These are phyloP conservation scores for Alnus rubra DNA, from an alignment of 306 rosid genomes.

Conservation along the genomic window DNA sequence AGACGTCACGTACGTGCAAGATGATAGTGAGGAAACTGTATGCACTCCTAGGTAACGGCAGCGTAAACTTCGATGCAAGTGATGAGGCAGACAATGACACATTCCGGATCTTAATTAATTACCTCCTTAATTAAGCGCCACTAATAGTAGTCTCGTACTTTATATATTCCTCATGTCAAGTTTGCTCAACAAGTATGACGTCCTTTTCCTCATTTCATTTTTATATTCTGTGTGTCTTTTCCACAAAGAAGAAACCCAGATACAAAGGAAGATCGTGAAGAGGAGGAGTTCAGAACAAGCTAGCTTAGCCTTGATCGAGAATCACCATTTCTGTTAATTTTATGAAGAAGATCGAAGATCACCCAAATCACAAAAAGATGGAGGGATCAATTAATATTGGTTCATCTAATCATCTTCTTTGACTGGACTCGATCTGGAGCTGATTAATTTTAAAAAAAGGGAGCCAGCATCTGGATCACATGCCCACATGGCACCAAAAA, in stretches of 20 bases:
- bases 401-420: background rate
- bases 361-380: slow-evolving; percentile 18
- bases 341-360: background rate
- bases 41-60: slow-evolving; percentile 19
- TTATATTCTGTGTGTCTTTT: background rate
- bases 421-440: background rate
- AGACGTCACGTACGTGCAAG: background rate
- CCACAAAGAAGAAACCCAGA: slow-evolving; percentile 1
- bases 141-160: background rate
- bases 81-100: slow-evolving; percentile 32
- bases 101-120: slow-evolving; percentile 28
- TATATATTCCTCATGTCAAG: slow-evolving; percentile 40
- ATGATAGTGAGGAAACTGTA: background rate
- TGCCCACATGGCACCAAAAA: background rate
- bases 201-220: slow-evolving; percentile 14
- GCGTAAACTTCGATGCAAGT: slow-evolving; percentile 3
- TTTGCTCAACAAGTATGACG: slow-evolving; percentile 20
- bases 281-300: slow-evolving; percentile 13
- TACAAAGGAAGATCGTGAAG: background rate
- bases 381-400: background rate
- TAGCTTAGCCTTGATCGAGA: background rate
- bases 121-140: slow-evolving; percentile 38
- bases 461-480: background rate
- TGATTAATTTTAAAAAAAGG: background rate
- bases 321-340: background rate